Percentiles rank a stretch among this genome's conserved stretches.
These are phyloP conservation scores for Evernia prunastri DNA, from an alignment of 495 filamentous ascomycete genomes.

Conservation along the genomic window DNA sequence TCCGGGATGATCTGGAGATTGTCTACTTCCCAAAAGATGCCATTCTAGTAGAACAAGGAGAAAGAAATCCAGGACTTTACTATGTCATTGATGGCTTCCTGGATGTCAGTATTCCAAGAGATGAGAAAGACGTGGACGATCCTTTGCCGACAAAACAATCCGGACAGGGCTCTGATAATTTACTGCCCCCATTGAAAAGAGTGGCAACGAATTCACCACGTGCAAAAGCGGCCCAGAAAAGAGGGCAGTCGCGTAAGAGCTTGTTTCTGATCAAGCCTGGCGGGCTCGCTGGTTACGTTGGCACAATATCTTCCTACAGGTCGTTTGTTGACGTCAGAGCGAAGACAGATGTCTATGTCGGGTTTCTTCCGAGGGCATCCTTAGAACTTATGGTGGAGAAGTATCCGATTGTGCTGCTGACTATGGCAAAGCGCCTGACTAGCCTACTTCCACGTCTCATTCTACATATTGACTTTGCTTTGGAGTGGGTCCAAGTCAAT, in stretches of 20 bases:
- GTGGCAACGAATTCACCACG: conserved; percentile 44
- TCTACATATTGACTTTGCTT: conserved; percentile 92
- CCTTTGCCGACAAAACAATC: conserved; percentile 28
- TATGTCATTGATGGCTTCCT: conserved; percentile 97
- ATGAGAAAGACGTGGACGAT: conserved; percentile 45
- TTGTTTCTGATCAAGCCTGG: conserved; percentile 93
- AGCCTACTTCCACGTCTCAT: conserved; percentile 85
- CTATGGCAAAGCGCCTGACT: conserved; percentile 90
- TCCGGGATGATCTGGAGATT: conserved; percentile 91
- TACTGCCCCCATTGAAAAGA: conserved; percentile 45
- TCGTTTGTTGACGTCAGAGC: conserved; percentile 96
- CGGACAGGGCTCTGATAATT: conserved; percentile 35
- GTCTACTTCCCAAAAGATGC: conserved; percentile 94
- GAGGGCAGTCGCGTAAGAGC: conserved; percentile 55
- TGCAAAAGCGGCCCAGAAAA: conserved; percentile 39
- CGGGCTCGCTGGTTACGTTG: conserved; percentile 88
- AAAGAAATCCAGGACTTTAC: conserved; percentile 91
- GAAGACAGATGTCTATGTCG: conserved; percentile 97
- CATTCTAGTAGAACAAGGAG: conserved; percentile 93
- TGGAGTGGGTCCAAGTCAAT: conserved; percentile 96
- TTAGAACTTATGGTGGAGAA: conserved; percentile 88
- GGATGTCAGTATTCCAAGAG: conserved; percentile 72
- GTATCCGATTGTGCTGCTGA: conserved; percentile 85
- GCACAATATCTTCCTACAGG: conserved; percentile 85
- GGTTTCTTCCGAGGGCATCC: conserved; percentile 80